Percentiles rank a stretch among this genome's conserved stretches.
Evolutionary conservation across 345 rosid species (phyloP).

Genomic region (Eucalyptus virginea): DNA sequence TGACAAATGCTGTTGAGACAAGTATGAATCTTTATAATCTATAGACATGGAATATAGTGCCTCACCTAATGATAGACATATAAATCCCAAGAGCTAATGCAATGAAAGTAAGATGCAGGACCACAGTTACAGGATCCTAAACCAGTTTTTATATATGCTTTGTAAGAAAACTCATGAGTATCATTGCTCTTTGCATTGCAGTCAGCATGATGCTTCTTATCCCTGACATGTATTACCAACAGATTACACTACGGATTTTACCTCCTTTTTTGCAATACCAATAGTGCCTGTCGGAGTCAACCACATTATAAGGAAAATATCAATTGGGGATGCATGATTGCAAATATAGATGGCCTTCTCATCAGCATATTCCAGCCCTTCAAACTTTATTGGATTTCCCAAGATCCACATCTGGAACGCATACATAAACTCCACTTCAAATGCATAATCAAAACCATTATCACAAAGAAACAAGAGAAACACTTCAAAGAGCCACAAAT

Average conservation of each 20-base stretch:
- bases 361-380: constrained; percentile 30
- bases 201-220: neutral
- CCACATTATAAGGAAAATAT: constrained; percentile 47
- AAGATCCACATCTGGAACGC: constrained; percentile 51
- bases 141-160: neutral
- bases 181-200: neutral
- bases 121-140: neutral
- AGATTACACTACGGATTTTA: neutral
- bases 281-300: constrained; percentile 41
- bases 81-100: neutral
- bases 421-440: neutral
- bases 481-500: neutral
- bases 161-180: neutral
- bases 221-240: neutral
- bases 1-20: neutral
- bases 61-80: neutral
- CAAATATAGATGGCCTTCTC: constrained; percentile 39
- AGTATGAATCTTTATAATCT: neutral
- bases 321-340: constrained; percentile 50
- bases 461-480: neutral
- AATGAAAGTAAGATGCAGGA: neutral
- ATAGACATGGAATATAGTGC: neutral
- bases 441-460: neutral
- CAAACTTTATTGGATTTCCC: constrained; percentile 39
- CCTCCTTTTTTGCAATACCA: constrained; percentile 56